These are phyloP conservation scores for Luzula sylvatica DNA, from an alignment of 176 grass and related monocot genomes.

Conservation along the genomic window DNA sequence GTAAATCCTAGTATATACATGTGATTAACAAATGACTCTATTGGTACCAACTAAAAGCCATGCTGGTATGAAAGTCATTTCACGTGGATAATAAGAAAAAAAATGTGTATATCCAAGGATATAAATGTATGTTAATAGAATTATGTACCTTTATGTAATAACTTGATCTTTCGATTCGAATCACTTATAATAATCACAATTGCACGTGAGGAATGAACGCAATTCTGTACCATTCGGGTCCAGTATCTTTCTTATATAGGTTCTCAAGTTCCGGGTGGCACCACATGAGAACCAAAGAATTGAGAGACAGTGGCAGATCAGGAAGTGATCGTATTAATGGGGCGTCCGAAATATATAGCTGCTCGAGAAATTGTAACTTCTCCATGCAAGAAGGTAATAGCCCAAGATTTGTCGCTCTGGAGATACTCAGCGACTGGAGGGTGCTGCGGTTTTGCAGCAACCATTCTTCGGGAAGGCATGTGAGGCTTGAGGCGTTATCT, in stretches of 20 bases:
- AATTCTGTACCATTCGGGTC: not conserved
- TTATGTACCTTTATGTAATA: not conserved
- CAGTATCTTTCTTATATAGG: not conserved
- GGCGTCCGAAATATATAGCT: slow-evolving; percentile 5
- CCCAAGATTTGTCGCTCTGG: not conserved
- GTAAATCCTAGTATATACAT: too few species aligned
- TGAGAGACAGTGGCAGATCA: not conserved
- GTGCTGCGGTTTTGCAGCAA: not conserved
- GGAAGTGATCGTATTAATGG: not conserved
- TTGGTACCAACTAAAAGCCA: too few species aligned
- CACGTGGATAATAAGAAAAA: too few species aligned
- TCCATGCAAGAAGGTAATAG: not conserved
- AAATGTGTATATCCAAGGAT: not conserved
- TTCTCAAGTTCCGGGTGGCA: not conserved
- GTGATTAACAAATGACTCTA: too few species aligned
- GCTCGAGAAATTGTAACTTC: not conserved
- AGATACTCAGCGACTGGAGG: not conserved
- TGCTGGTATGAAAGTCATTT: too few species aligned
- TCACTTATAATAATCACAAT: slow-evolving; percentile 3
- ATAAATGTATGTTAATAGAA: too few species aligned
- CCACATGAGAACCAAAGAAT: not conserved
- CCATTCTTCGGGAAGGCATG: not conserved
- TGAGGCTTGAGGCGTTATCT: not conserved
- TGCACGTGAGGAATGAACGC: not conserved
- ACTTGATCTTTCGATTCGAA: not conserved